Base-by-base conservation (phyloP, 768 basidiomycete species). In the Basidioascus undulatus region DNA sequence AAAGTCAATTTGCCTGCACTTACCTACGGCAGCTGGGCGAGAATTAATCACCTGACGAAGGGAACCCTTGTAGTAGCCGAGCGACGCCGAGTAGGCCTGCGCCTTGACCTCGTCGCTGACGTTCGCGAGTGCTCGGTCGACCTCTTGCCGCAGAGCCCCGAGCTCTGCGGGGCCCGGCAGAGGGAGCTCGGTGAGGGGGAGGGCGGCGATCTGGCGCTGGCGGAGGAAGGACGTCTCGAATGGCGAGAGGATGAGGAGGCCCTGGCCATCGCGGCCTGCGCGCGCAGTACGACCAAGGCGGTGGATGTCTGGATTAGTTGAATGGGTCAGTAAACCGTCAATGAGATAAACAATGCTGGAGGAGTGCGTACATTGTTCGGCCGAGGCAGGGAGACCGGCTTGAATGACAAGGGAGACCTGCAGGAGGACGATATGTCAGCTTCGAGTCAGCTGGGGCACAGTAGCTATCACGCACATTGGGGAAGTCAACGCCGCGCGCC, bases 401-500 rank as follows among this genome's bases (percentile, higher is more conserved):
- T 76, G 73, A 6, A 73, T 49, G 34, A 76, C 67, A 1, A 67
- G 61, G 0, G 72, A 70, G 6, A n/a, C n/a, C n/a, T n/a, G n/a
- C n/a, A n/a, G n/a, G n/a, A n/a, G n/a, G n/a, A n/a, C n/a, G n/a
- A n/a, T n/a, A n/a, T n/a, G n/a, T n/a, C n/a, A n/a, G n/a, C n/a
- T n/a, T n/a, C n/a, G n/a, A n/a, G n/a, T n/a, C n/a, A n/a, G n/a
- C n/a, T n/a, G n/a, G n/a, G n/a, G n/a, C n/a, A n/a, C n/a, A n/a
- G n/a, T n/a, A n/a, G n/a, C n/a, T n/a, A n/a, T n/a, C n/a, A n/a
- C n/a, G n/a, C n/a, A 76, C 70, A 15, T 68, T 68, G 3, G 72
- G 71, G 52, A 74, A 70, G 53, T 76, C 73, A 59, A 76, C 70
- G 6, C 74, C 74, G 16, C 74, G 60, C 2, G 74, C 60, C 6